phyloP scores from a whole-genome alignment of 1,139 yeast species.

The Hemisphaericaspora subhashii region DNA sequence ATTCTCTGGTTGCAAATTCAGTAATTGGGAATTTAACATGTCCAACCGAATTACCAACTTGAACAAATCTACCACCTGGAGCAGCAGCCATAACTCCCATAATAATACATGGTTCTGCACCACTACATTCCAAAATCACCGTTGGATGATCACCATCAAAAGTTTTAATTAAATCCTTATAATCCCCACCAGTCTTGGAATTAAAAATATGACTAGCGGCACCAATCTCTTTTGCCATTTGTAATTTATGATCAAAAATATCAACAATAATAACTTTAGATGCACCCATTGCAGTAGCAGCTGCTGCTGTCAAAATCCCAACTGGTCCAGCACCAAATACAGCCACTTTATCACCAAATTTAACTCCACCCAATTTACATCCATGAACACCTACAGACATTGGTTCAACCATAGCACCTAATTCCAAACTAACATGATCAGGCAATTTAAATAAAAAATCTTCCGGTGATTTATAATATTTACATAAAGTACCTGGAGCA shows the following conservation, averaged over 20 bases:
- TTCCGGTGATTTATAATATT: conserved; percentile 74
- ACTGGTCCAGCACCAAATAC: conserved; percentile 96
- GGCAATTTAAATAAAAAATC: conserved; percentile 83
- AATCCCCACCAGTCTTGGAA: conserved; percentile 45
- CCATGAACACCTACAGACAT: conserved; percentile 86
- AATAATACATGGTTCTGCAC: conserved; percentile 68
- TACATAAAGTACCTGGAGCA: conserved; percentile 70
- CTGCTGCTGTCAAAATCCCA: conserved; percentile 76
- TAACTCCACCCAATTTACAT: conserved; percentile 63
- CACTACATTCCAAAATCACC: conserved; percentile 71
- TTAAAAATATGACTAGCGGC: conserved; percentile 63
- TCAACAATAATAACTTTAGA: conserved; percentile 66
- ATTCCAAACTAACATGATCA: conserved; percentile 71
- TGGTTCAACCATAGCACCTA: conserved; percentile 91
- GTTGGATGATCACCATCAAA: conserved; percentile 51
- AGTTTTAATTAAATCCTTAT: conserved; percentile 31
- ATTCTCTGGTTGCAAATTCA: conserved; percentile 67
- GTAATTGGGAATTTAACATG: conserved; percentile 73
- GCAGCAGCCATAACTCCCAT: conserved; percentile 59
- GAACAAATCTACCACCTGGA: conserved; percentile 68
- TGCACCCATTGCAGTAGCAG: conserved; percentile 84
- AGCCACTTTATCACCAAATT: conserved; percentile 71
- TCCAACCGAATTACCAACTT: conserved; percentile 75
- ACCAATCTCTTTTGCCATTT: conserved; percentile 57
- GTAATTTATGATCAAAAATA: conserved; percentile 56